phyloP scores from a whole-genome alignment of 192 early-diverging fungal genomes.

The Lobosporangium transversale region DNA sequence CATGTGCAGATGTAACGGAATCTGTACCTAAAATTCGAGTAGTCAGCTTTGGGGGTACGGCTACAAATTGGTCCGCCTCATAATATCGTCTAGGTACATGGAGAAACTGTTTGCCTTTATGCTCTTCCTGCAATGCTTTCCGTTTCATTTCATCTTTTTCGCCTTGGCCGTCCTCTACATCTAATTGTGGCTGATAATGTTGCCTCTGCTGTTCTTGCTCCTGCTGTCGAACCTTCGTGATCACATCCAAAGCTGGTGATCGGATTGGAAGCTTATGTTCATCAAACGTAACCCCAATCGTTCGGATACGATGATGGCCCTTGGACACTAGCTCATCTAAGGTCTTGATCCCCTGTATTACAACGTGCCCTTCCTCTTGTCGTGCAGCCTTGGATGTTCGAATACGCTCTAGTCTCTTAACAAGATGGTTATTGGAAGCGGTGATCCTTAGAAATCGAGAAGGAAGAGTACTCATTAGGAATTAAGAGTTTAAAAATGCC shows the following conservation, averaged over 20 bases:
- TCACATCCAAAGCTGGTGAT: constrained; percentile 27
- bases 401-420: constrained; percentile 30
- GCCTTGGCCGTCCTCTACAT: background rate
- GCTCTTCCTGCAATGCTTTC: background rate
- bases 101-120: no score
- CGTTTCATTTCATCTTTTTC: no score
- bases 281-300: constrained; percentile 46
- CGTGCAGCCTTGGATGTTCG: constrained; percentile 33
- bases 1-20: constrained; percentile 47
- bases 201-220: background rate
- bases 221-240: constrained; percentile 6
- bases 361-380: constrained; percentile 19
- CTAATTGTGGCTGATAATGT: background rate
- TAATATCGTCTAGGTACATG: constrained; percentile 3
- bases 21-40: constrained; percentile 58
- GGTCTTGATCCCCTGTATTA: constrained; percentile 48
- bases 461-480: constrained; percentile 18
- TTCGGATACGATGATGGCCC: constrained; percentile 26
- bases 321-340: constrained; percentile 36
- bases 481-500: no score
- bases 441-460: constrained; percentile 30
- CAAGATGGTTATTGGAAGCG: constrained; percentile 16
- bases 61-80: constrained; percentile 54
- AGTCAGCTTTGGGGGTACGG: constrained; percentile 49
- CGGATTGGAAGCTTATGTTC: constrained; percentile 19